Base-by-base conservation (phyloP, 192 early-diverging fungal species). In the Radiomyces spectabilis region DNA sequence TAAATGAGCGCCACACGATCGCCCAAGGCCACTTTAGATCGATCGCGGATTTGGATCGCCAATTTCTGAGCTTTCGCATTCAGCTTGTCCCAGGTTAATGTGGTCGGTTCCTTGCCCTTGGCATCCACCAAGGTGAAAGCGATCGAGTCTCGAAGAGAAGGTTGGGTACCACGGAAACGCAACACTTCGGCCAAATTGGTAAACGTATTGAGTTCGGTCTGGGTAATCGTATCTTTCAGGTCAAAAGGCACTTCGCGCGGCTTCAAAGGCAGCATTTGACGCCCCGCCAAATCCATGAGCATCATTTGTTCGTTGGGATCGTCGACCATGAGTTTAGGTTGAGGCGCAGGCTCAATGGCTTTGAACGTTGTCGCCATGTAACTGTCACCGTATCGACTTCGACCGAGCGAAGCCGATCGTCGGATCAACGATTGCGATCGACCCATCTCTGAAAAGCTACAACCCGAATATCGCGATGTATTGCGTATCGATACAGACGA, bases 1-100 rank as follows among this genome's bases (percentile, higher is more conserved):
- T 86, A 93, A 24, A 93, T 74, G 18, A 93, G 68, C 2, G 87
- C 88, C 2, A 92, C 81, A 4, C 81, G 72, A 40, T 83, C 84
- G 5, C 88, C 89, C 12, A 71, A 61, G n/a, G 53, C 56, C 22
- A 88, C 38, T 21, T 72, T 72, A 50, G 75, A 68, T 49, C 81
- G 80, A 41, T 85, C 78, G 29, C 73, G 77, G 41, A 93, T 78
- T 21, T 79, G 61, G 53, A 81, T 76, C 8, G 84, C 80, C 4
- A 91, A 63, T 49, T 86, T 85, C 51, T 87, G 82, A 4, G 89
- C 85, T 21, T 82, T 65, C 27, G 73, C 71, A 51, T 85, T 72
- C 26, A 89, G 65, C 46, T 84, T 88, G 26, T 84, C 77, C 84
- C 85, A 93, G 16, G 86, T 84, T 66, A 85, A 72, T 6, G 76